phyloP scores from a whole-genome alignment of 495 filamentous ascomycete genomes.

The Tuber calosporum region DNA sequence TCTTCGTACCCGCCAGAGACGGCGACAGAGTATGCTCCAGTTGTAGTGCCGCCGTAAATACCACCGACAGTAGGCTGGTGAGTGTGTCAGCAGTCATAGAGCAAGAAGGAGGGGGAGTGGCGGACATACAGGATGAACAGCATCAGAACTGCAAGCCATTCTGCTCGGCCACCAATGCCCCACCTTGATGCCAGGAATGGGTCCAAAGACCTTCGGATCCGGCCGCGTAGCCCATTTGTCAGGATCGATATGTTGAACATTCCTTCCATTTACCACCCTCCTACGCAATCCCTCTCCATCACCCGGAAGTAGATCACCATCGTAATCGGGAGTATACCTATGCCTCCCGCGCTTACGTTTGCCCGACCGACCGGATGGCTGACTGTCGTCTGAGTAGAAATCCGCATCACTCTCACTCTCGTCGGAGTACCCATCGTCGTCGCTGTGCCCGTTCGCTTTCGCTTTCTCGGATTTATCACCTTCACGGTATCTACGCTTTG shows the following conservation, averaged over 20 bases:
- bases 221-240: conserved; percentile 13
- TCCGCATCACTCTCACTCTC: conserved; percentile 7
- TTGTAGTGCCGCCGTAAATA: conserved; percentile 28
- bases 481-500: not conserved
- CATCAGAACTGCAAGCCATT: conserved; percentile 24
- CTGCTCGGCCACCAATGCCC: conserved; percentile 37
- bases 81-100: not conserved
- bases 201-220: conserved; percentile 26
- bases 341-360: conserved; percentile 2
- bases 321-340: not conserved
- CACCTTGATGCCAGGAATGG: conserved; percentile 27
- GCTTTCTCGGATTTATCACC: not conserved
- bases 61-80: conserved; percentile 33
- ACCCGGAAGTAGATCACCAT: not conserved
- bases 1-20: conserved; percentile 42
- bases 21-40: conserved; percentile 39
- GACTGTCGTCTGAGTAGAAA: not conserved
- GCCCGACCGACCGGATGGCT: not conserved
- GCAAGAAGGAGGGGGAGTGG: not conserved
- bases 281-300: conserved; percentile 15
- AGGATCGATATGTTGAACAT: conserved; percentile 20
- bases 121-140: conserved; percentile 26
- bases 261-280: conserved; percentile 18
- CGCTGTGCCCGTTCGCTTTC: conserved; percentile 6
- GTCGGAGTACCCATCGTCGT: not conserved